phyloP scores from a whole-genome alignment of 345 rosid genomes.

The Noccaea caerulescens region DNA sequence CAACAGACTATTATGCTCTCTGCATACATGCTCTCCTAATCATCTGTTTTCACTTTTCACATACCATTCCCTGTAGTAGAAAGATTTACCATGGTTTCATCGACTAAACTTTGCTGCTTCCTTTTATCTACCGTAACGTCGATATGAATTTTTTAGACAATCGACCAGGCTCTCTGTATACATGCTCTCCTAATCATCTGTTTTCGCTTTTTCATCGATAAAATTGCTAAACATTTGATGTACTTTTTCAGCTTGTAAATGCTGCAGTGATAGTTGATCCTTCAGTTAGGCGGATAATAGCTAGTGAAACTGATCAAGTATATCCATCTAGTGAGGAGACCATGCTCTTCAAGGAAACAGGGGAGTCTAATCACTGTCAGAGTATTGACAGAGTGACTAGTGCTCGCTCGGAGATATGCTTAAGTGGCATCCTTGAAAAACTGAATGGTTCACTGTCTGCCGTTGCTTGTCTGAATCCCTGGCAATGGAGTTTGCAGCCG shows the following conservation, averaged over 20 bases:
- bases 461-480: slow-evolving; percentile 76
- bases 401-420: slow-evolving; percentile 24
- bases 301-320: slow-evolving; percentile 70
- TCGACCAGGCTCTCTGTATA: slow-evolving; percentile 15
- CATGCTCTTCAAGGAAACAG: slow-evolving; percentile 4
- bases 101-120: neutral
- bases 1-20: slow-evolving; percentile 9
- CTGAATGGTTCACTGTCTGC: slow-evolving; percentile 26
- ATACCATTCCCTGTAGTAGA: too few relatives aligned
- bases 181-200: neutral
- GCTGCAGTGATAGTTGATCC: slow-evolving; percentile 92
- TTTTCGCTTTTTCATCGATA: neutral
- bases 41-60: neutral
- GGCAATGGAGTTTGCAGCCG: slow-evolving; percentile 61
- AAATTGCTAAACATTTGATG: slow-evolving; percentile 21
- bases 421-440: slow-evolving; percentile 40
- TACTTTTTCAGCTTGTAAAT: slow-evolving; percentile 61
- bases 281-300: slow-evolving; percentile 53
- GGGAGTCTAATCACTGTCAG: slow-evolving; percentile 14
- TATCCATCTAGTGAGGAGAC: slow-evolving; percentile 34
- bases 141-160: slow-evolving; percentile 7
- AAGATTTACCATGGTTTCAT: too few relatives aligned
- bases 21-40: neutral
- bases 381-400: neutral
- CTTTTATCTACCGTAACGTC: neutral